phyloP scores from a whole-genome alignment of 2,329 filamentous ascomycete species.

The Venturia asperata region DNA sequence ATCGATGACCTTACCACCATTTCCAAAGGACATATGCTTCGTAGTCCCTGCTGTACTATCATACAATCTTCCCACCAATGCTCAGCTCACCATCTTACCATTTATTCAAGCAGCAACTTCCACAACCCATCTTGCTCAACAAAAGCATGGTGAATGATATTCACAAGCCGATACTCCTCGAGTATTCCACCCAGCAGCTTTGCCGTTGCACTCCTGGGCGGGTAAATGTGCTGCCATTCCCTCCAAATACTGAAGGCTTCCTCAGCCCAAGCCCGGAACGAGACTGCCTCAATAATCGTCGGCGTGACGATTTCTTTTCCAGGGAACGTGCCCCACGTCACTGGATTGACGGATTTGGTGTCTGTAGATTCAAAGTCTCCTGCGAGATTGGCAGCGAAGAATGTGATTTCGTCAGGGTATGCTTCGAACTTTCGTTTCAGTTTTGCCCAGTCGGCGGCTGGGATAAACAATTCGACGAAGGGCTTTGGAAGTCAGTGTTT shows the following conservation, averaged over 20 bases:
- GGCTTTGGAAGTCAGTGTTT: constrained; percentile 36
- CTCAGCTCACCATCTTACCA: background rate
- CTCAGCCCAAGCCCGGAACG: constrained; percentile 88
- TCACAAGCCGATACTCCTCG: constrained; percentile 78
- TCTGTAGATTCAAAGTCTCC: constrained; percentile 69
- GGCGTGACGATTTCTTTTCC: constrained; percentile 94
- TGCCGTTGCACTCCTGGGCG: constrained; percentile 62
- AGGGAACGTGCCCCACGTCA: constrained; percentile 94
- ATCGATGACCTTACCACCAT: no score
- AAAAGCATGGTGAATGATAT: constrained; percentile 77
- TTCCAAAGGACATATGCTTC: background rate
- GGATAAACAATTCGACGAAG: constrained; percentile 94
- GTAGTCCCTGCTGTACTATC: background rate
- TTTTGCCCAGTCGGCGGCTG: constrained; percentile 60
- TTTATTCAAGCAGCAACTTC: constrained; percentile 50
- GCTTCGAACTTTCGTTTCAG: constrained; percentile 61
- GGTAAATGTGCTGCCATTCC: constrained; percentile 88
- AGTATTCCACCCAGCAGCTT: constrained; percentile 61
- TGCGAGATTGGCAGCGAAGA: constrained; percentile 73
- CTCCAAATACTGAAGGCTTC: constrained; percentile 94
- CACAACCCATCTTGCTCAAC: constrained; percentile 65
- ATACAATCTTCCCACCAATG: background rate
- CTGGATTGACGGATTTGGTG: constrained; percentile 72
- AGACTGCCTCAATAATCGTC: constrained; percentile 93
- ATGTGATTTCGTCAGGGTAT: constrained; percentile 61